Percentiles rank a stretch among this genome's conserved stretches.
These are phyloP conservation scores for Plectranthus barbatus DNA, from an alignment of 257 asterid genomes.

Conservation along the genomic window DNA sequence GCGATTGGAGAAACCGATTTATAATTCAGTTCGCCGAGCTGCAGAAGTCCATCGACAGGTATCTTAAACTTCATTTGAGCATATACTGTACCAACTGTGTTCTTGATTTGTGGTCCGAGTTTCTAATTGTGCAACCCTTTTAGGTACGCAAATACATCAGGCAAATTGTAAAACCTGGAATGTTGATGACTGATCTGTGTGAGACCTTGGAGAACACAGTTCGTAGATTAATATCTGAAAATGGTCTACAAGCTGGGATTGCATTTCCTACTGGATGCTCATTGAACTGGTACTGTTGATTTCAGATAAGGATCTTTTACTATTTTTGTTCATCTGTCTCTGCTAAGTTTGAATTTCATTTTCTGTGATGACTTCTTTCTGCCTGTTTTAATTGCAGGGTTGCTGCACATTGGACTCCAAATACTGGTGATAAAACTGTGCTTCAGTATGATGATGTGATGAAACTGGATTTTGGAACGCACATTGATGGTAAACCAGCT, in stretches of 20 bases:
- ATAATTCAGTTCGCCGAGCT: slow-evolving; percentile 91
- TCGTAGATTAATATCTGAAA: slow-evolving; percentile 85
- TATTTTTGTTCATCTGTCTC: background rate
- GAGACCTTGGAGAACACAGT: slow-evolving; percentile 94
- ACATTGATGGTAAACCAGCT: slow-evolving; percentile 70
- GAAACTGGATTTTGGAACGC: slow-evolving; percentile 98
- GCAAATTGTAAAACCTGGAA: slow-evolving; percentile 83
- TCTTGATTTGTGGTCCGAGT: background rate
- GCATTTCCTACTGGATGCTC: slow-evolving; percentile 99
- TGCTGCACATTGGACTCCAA: slow-evolving; percentile 99
- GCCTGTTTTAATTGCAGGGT: slow-evolving; percentile 47
- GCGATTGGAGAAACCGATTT: slow-evolving; percentile 77
- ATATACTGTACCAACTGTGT: background rate
- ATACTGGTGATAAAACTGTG: slow-evolving; percentile 88
- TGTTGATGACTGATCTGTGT: slow-evolving; percentile 90
- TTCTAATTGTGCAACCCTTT: slow-evolving; percentile 5
- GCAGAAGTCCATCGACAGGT: slow-evolving; percentile 99
- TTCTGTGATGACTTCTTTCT: background rate
- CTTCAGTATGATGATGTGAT: slow-evolving; percentile 96
- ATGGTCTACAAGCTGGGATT: slow-evolving; percentile 98
- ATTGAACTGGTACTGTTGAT: slow-evolving; percentile 59
- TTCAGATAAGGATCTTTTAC: background rate
- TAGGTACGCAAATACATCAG: slow-evolving; percentile 86
- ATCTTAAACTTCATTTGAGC: slow-evolving; percentile 8
- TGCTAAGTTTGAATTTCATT: slow-evolving; percentile 2